Percentiles rank a stretch among this genome's conserved stretches.
Evolutionary conservation across 805 yeast species (phyloP).

Genomic region (Metschnikowia baotianmanensis): DNA sequence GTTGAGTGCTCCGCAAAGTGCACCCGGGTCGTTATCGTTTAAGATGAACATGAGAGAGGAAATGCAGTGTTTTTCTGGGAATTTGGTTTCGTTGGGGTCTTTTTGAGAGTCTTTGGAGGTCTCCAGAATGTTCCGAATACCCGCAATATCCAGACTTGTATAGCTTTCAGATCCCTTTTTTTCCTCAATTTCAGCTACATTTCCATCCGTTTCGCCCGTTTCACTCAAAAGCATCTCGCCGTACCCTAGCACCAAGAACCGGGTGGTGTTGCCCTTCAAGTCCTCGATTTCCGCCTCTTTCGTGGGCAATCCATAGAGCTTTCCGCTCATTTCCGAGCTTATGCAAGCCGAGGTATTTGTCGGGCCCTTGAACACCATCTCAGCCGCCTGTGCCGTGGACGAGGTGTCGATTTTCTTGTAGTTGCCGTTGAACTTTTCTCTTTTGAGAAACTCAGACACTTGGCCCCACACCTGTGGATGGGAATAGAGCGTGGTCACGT

Average conservation of each 20-base stretch:
- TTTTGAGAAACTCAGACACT: conserved; percentile 55
- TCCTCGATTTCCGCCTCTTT: conserved; percentile 59
- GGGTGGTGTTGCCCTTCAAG: conserved; percentile 70
- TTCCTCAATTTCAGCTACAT: neutral
- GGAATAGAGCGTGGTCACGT: conserved; percentile 64
- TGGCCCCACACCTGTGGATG: conserved; percentile 99
- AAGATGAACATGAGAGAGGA: conserved; percentile 66
- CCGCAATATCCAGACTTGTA: too few species aligned
- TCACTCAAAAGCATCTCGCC: conserved; percentile 2
- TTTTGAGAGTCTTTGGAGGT: too few species aligned
- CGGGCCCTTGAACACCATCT: conserved; percentile 43
- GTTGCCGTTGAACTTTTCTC: conserved; percentile 28
- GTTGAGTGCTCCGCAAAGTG: conserved; percentile 62
- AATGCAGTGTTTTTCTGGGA: too few species aligned
- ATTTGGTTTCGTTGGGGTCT: too few species aligned
- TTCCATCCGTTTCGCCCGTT: conserved; percentile 1
- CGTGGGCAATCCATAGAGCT: conserved; percentile 13
- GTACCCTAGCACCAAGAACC: conserved; percentile 69
- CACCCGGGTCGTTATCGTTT: conserved; percentile 65
- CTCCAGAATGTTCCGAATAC: too few species aligned
- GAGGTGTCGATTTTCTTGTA: conserved; percentile 58
- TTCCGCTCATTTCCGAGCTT: conserved; percentile 18
- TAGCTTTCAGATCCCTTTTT: neutral
- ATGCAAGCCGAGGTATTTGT: conserved; percentile 43
- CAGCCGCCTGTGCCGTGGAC: conserved; percentile 87